Evolutionary conservation across 2,329 filamentous ascomycete genomes (phyloP), one percentile per base, ranked within the genome.

Genomic region (Didymella lethalis): DNA sequence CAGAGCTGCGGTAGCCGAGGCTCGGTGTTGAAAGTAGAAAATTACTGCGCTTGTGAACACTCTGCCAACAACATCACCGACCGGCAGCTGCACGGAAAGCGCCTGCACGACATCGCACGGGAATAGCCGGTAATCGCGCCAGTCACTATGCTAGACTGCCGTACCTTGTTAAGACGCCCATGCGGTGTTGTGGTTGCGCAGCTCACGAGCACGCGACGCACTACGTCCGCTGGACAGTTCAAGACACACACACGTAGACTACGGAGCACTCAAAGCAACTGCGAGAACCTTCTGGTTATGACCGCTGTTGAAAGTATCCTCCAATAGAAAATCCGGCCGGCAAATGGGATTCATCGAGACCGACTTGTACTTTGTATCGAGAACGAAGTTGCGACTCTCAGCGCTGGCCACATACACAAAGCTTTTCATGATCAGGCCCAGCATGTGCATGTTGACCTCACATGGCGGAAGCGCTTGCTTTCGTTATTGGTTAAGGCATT

Each of bases 291-390:
- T 51, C 41, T 56, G 61, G 66, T 69, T 41, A 65, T 67, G 68
- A 70, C 65, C 64, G 60, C 68, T 65, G 68, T 70, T 69, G 64
- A 70, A 70, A 70, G 66, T 70, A 69, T 66, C 66, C 68, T 70
- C 68, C 68, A 48, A 70, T 23, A 70, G 16, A 23, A 11, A 59
- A 62, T 41, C 41, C 29, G 43, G 57, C 54, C 55, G 51, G 63
- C 53, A 53, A 52, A 54, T 53, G 59, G 60, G 51, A 63, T 56
- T 41, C 52, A 53, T 57, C 47, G 63, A 55, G 58, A 58, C 50
- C 26, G 64, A 66, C 64, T 67, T 62, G 44, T 54, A 48, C 41
- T 44, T 44, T 28, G 41, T 28, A 54, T 54, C 47, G 64, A 62
- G 65, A 47, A 64, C 34, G 64, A 64, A 59, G 41, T 62, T 52